These are phyloP conservation scores for Melaleuca quinquenervia DNA, from an alignment of 345 rosid species.

Conservation along the genomic window DNA sequence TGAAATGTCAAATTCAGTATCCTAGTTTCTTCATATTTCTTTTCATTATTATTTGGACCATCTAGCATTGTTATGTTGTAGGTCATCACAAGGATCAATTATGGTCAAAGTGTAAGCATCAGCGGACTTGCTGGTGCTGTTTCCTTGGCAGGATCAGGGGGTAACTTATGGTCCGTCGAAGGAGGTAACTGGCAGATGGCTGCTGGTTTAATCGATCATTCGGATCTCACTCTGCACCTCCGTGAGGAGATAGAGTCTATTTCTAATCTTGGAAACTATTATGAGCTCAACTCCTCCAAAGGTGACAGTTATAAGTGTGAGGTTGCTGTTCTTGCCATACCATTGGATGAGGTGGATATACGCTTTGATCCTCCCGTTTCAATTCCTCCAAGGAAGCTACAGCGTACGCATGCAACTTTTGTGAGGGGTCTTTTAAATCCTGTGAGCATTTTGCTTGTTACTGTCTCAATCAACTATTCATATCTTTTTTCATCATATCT, in stretches of 20 bases:
- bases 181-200: slow-evolving; percentile 99
- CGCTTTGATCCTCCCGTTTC: slow-evolving; percentile 53
- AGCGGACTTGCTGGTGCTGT: slow-evolving; percentile 98
- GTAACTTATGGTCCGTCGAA: slow-evolving; percentile 76
- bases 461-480: background rate
- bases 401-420: slow-evolving; percentile 91
- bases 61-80: slow-evolving; percentile 6
- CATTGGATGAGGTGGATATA: slow-evolving; percentile 67
- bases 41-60: background rate
- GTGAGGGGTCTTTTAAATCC: slow-evolving; percentile 84
- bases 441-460: slow-evolving; percentile 25
- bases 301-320: slow-evolving; percentile 60
- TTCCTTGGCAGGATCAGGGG: slow-evolving; percentile 92
- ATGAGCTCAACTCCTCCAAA: slow-evolving; percentile 68
- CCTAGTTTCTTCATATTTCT: background rate
- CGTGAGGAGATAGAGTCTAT: slow-evolving; percentile 60
- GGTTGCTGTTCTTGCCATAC: slow-evolving; percentile 65
- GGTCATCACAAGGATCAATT: slow-evolving; percentile 90
- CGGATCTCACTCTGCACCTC: slow-evolving; percentile 59
- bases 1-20: background rate
- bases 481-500: background rate
- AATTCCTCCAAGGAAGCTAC: slow-evolving; percentile 66
- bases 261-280: slow-evolving; percentile 42
- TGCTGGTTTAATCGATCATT: slow-evolving; percentile 55
- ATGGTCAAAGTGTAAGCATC: slow-evolving; percentile 74